Conservation (phyloP, 805 yeast species). For the Metschnikowia cubensis region DNA sequence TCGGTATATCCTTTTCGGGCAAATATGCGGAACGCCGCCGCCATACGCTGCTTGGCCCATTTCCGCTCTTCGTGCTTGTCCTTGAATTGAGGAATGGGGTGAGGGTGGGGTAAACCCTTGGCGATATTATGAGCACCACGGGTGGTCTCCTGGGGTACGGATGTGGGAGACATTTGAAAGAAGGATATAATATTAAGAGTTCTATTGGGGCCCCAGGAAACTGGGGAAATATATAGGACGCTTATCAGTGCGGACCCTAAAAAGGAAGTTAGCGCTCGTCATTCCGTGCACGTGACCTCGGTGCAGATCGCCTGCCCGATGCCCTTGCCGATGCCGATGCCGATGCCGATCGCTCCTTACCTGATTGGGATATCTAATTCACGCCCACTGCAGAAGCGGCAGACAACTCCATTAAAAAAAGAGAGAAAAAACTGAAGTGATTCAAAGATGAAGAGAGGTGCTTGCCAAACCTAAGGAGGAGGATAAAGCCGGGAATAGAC, state of each 20-base stretch:
- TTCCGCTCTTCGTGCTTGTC: constrained; percentile 47
- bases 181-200: background rate
- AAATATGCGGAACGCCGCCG: constrained; percentile 79
- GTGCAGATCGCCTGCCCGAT: background rate
- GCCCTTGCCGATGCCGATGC: too few relatives aligned
- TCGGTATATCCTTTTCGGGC: constrained; percentile 74
- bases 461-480: too few relatives aligned
- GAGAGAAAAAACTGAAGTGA: too few relatives aligned
- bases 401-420: too few relatives aligned
- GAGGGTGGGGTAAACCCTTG: constrained; percentile 49
- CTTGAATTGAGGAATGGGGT: constrained; percentile 49
- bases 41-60: constrained; percentile 68
- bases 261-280: constrained; percentile 1
- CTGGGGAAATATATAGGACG: background rate
- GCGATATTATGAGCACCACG: constrained; percentile 62
- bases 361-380: background rate
- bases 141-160: background rate
- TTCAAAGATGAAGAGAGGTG: too few relatives aligned
- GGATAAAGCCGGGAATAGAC: too few relatives aligned
- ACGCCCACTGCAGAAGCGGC: too few relatives aligned
- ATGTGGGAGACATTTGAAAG: background rate
- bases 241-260: constrained; percentile 2
- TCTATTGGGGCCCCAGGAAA: background rate
- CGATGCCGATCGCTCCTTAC: background rate
- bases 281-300: background rate